Evolutionary conservation across 768 basidiomycete species (phyloP).

Genomic region (Boletus insuetus): DNA sequence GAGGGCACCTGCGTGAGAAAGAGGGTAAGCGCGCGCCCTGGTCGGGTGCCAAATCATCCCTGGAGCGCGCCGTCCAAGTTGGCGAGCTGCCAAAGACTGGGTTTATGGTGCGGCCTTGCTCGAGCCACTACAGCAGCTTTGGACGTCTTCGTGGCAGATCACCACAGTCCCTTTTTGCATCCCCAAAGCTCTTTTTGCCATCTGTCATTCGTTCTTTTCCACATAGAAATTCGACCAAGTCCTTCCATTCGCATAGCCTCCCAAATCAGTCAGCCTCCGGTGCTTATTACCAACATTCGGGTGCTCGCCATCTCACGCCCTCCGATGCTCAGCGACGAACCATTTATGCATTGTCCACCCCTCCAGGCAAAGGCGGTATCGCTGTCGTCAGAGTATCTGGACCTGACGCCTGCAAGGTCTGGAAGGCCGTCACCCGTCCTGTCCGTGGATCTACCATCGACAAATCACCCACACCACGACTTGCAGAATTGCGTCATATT

Average conservation of each 20-base stretch:
- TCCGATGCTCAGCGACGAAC: constrained; percentile 63
- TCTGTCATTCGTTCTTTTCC: constrained; percentile 17
- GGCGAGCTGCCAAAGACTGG: not conserved
- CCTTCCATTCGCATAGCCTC: constrained; percentile 15
- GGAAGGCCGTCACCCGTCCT: constrained; percentile 54
- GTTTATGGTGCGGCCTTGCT: constrained; percentile 24
- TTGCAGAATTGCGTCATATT: constrained; percentile 67
- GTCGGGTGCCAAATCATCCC: not conserved
- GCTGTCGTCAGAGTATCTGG: constrained; percentile 84
- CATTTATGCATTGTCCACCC: constrained; percentile 86
- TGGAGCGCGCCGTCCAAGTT: not conserved
- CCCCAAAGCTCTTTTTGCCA: constrained; percentile 7
- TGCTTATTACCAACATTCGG: not conserved
- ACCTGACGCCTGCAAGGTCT: constrained; percentile 63
- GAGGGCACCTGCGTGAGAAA: constrained; percentile 22
- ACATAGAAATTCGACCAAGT: constrained; percentile 26
- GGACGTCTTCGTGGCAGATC: constrained; percentile 4
- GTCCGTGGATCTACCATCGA: not conserved
- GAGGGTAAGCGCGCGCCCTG: not conserved
- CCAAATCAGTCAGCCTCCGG: constrained; percentile 13
- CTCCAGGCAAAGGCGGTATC: constrained; percentile 81
- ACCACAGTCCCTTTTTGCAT: not conserved
- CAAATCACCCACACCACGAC: constrained; percentile 53
- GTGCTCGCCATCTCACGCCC: constrained; percentile 13
- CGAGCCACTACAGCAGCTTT: not conserved